Conservation (phyloP, 2,329 filamentous ascomycete genomes). For the Sclerotiophoma versabilis region DNA sequence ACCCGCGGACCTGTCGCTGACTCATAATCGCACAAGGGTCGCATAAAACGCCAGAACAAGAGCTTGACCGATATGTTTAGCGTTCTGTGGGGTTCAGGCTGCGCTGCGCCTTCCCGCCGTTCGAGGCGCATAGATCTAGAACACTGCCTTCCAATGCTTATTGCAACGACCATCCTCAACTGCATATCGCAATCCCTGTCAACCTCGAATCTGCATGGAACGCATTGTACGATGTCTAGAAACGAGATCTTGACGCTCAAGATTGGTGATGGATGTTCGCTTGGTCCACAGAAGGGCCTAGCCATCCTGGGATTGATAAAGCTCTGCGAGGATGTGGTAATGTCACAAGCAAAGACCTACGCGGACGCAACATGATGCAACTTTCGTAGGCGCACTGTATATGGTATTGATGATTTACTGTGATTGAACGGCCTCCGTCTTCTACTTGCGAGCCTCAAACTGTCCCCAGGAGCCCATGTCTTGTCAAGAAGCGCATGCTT, state of each 20-base stretch:
- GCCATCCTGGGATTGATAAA: too few relatives aligned
- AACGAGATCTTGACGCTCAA: background rate
- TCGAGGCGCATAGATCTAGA: constrained; percentile 37
- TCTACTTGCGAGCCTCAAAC: background rate
- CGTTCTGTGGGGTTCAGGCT: constrained; percentile 18
- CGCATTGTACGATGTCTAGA: background rate
- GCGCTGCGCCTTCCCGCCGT: constrained; percentile 19
- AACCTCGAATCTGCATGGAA: background rate
- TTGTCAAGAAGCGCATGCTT: background rate
- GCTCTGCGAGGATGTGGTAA: too few relatives aligned
- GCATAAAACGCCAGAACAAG: constrained; percentile 12
- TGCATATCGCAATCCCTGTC: background rate
- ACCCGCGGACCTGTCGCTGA: constrained; percentile 14
- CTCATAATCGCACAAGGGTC: constrained; percentile 17
- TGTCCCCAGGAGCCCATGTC: background rate
- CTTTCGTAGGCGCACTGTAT: too few relatives aligned
- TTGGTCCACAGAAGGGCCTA: too few relatives aligned
- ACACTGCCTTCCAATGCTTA: constrained; percentile 42
- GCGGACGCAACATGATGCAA: too few relatives aligned
- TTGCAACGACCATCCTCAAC: constrained; percentile 39
- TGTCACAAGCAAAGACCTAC: too few relatives aligned
- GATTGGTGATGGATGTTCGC: background rate
- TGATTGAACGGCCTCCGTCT: background rate
- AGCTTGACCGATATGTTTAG: constrained; percentile 15
- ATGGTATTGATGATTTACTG: background rate